Base-by-base conservation (phyloP, 1,284 basidiomycete species). In the Cryptococcus hybrid region DNA sequence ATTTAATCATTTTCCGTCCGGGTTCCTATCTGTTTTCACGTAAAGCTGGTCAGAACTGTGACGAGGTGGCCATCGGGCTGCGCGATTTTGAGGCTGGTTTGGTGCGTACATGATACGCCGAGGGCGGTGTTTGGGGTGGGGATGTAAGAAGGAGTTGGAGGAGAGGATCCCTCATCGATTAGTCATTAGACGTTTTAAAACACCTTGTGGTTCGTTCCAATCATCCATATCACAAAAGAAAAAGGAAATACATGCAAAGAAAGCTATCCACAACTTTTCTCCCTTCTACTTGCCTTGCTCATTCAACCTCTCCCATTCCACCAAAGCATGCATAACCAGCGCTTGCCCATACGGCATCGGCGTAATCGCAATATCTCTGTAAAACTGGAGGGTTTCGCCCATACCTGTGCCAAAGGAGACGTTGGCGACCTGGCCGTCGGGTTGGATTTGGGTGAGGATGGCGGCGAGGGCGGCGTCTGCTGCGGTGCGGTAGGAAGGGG, bases 271-370 rank as follows among this genome's bases (percentile, higher is more conserved):
- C 40, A 18, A n/a, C n/a, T 37, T 50, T 12, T 35, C 18, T 24
- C 38, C 38, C 9, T 24, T n/a, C 5, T 15, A 51, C 7, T 38
- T 4, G n/a, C 39, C 36, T n/a, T 4, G 30, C 37, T 15, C 50
- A 12, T 51, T 7, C 52, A 70, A 55, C 43, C 73, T 63, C 66
- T 74, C 68, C 70, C 71, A 76, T 58, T 79, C 75, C 9, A 77
- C 77, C 39, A 79, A 61, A 1, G 77, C 76, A 7, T 76, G 59
- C 61, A 78, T 73, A 3, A 83, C 84, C 62, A 86, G 69, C 55
- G 84, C 84, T 67, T 86, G 84, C 6, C 85, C 84, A 61, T 86
- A 86, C 3, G 85, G 84, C 85, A 86, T 86, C 51, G 82, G 82
- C 7, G 85, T 87, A 66, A 85, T 74, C 15, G 80, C 78, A 51